A percentile compares a stretch with the other conserved stretches of the same genome.
These are phyloP conservation scores for Aspergillus sclerotioniger DNA, from an alignment of 495 filamentous ascomycete species.

Conservation along the genomic window DNA sequence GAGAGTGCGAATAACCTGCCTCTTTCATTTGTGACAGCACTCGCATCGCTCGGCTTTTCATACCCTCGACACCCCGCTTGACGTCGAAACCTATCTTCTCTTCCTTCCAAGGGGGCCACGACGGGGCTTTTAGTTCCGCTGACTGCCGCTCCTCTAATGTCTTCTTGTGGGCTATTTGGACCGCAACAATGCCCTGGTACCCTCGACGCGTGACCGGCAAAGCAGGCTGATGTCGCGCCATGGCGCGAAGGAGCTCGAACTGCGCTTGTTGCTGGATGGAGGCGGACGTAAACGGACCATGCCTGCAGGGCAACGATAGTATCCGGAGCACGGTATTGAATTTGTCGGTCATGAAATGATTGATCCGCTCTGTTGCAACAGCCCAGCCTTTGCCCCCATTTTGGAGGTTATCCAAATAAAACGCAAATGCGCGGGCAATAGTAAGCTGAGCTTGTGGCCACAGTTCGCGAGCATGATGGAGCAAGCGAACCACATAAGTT, in stretches of 20 bases:
- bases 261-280: constrained; percentile 58
- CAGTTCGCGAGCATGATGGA: constrained; percentile 55
- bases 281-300: constrained; percentile 48
- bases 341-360: constrained; percentile 30
- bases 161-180: constrained; percentile 66
- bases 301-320: constrained; percentile 51
- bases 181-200: constrained; percentile 56
- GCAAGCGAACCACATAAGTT: constrained; percentile 48
- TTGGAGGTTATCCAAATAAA: constrained; percentile 27
- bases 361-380: constrained; percentile 9
- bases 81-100: constrained; percentile 58
- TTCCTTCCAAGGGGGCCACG: constrained; percentile 74
- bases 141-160: constrained; percentile 56
- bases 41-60: constrained; percentile 55
- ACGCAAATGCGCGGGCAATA: constrained; percentile 42
- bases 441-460: constrained; percentile 56
- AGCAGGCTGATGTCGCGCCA: constrained; percentile 56
- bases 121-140: constrained; percentile 56
- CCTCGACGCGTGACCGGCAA: constrained; percentile 59
- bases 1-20: constrained; percentile 55
- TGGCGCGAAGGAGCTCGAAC: constrained; percentile 59
- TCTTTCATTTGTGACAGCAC: constrained; percentile 59
- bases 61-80: constrained; percentile 52
- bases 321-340: constrained; percentile 55
- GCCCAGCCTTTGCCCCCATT: constrained; percentile 1